Evolutionary conservation across 805 yeast genomes (phyloP), one percentile per base, ranked within the genome.

Genomic region (Lachancea waltii): DNA sequence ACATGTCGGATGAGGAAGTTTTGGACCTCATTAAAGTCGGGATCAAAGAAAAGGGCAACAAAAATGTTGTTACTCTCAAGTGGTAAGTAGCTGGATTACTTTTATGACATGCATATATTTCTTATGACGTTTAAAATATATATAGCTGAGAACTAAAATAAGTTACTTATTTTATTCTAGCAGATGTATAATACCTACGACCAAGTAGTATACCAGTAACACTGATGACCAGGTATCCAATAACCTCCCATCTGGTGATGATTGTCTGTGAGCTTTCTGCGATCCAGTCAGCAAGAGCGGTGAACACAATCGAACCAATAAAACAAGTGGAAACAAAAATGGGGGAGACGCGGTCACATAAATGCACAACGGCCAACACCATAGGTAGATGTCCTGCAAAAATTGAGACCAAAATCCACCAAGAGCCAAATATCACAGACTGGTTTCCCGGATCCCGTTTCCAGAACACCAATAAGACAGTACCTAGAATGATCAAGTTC

Each of bases 11-110:
- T 35, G 71, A 64, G 3, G 67, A 70, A 36, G 57, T 74, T 18
- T 52, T 71, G 18, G 56, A 63, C 7, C 54, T 62, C 13, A 71
- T 75, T 49, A 56, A 64, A 42, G 43, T 56, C 7, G 79, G 77
- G 4, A 62, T 80, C 30, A 53, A 44, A 2, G 54, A 64, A 1
- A 52, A 52, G 35, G 63, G 64, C 18, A 54, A 52, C 23, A 61
- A 61, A 38, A 53, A 56, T 17, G 23, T 61, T 28, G 50, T 61
- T 2, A 43, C 48, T 7, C 41, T 61, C 21, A 53, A 60, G 35
- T 60, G 63, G 60, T 49, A 34, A 44, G 17, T 11, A 21, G 10
- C 10, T 11, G 7, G 7, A 3, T n/a, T n/a, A 14, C 30, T 29
- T 24, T 25, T 31, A 36, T 34, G 36, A 32, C 40, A 39, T 7